Base-by-base conservation (phyloP, 495 filamentous ascomycete genomes). In the Penicillium pancosmium region DNA sequence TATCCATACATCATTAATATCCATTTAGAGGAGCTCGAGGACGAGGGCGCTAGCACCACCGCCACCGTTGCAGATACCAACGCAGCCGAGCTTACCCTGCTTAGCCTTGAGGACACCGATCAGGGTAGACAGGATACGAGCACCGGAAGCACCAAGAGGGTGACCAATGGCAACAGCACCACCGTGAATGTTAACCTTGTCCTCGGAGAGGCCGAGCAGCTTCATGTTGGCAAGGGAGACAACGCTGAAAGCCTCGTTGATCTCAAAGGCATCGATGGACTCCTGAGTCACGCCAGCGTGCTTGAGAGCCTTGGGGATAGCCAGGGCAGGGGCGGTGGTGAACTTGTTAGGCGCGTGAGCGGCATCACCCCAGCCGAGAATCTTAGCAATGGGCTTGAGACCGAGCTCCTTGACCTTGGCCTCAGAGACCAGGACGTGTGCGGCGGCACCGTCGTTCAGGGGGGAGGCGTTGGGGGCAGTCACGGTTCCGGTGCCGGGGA, bases 181-280 rank as follows among this genome's bases (percentile, higher is more conserved):
- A 60, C 94, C 94, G 64, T 95, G 93, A 21, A 97, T 80, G 76
- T 98, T 98, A 60, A 98, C 93, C 78, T 93, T 96, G 36, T 91
- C 89, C 62, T 90, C 86, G 50, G 80, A 77, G 48, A 98, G 70
- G 52, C 78, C 79, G 33, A 98, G 86, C 40, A 98, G 68, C 82
- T 97, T 96, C 78, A 96, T 83, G 77, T 98, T 98, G 56, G 94
- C 93, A 49, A 98, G 79, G 15, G 94, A 93, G 47, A 98, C 94
- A 23, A 98, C 94, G 44, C 89, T 92, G 82, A 98, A 98, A 6
- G 94, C 94, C 79, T 98, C 94, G 76, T 98, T 98, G 81, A 98
- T 97, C 82, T 98, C 94, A 68, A 93, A 98, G 62, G 87, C 93
- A 67, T 97, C 93, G 51, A 98, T 83, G 40, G 87, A 78, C 46